These are phyloP conservation scores for Mariannaea elegans DNA, from an alignment of 2,329 filamentous ascomycete genomes.

Conservation along the genomic window DNA sequence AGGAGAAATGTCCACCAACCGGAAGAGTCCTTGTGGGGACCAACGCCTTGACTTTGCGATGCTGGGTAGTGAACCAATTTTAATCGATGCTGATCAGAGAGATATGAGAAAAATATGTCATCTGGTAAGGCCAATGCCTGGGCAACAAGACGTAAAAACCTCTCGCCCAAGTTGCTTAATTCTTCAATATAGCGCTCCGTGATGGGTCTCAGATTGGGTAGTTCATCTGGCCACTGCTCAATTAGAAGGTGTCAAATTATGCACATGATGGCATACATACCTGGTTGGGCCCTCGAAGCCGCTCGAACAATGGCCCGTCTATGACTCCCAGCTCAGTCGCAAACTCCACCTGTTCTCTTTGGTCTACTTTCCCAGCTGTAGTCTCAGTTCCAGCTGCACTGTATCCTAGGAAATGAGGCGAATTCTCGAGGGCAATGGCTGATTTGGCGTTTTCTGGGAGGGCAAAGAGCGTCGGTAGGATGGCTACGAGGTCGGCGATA, in stretches of 20 bases:
- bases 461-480: slow-evolving; percentile 55
- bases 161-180: slow-evolving; percentile 58
- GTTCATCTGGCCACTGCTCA: slow-evolving; percentile 52
- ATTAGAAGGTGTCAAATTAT: not conserved
- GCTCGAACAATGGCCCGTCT: slow-evolving; percentile 50
- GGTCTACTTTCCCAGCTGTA: slow-evolving; percentile 61
- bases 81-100: slow-evolving; percentile 66
- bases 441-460: slow-evolving; percentile 50
- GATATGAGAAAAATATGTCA: slow-evolving; percentile 60
- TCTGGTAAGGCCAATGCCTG: slow-evolving; percentile 60
- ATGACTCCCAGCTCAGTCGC: slow-evolving; percentile 60
- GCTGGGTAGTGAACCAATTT: slow-evolving; percentile 65
- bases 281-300: slow-evolving; percentile 59
- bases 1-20: slow-evolving; percentile 73
- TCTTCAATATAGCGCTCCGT: slow-evolving; percentile 60
- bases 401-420: slow-evolving; percentile 69
- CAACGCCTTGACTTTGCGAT: slow-evolving; percentile 59
- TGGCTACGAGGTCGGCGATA: slow-evolving; percentile 49
- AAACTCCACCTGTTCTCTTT: slow-evolving; percentile 68
- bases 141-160: slow-evolving; percentile 65
- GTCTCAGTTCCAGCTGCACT: slow-evolving; percentile 63
- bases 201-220: slow-evolving; percentile 46
- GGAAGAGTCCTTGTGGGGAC: slow-evolving; percentile 69
- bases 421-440: slow-evolving; percentile 57
- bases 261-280: slow-evolving; percentile 40